phyloP scores from a whole-genome alignment of 768 basidiomycete species.

The Leccinum subtestaceum region DNA sequence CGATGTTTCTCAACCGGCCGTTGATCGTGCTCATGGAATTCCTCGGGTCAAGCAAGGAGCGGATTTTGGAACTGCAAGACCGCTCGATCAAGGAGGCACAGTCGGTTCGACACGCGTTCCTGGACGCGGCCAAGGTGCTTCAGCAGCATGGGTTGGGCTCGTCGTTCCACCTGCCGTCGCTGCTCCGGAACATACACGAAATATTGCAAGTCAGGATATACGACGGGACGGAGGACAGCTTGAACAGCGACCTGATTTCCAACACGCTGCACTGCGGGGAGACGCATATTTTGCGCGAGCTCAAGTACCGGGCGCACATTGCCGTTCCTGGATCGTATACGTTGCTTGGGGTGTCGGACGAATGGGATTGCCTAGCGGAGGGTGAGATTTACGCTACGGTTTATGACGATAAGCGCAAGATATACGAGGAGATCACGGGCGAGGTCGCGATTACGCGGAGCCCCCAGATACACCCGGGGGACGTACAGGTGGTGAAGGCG shows the following conservation, averaged over 20 bases:
- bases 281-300: conserved; percentile 47
- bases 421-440: conserved; percentile 34
- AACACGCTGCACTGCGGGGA: conserved; percentile 38
- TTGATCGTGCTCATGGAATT: conserved; percentile 49
- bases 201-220: conserved; percentile 31
- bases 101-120: conserved; percentile 33
- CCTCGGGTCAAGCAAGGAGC: conserved; percentile 34
- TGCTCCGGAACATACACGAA: conserved; percentile 37
- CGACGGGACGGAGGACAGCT: conserved; percentile 7
- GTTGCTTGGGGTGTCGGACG: conserved; percentile 53
- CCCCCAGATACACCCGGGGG: conserved; percentile 55
- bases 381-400: conserved; percentile 49
- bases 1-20: conserved; percentile 45
- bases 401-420: conserved; percentile 28
- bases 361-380: conserved; percentile 43
- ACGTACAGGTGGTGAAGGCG: conserved; percentile 41
- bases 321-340: conserved; percentile 47
- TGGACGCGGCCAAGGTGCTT: conserved; percentile 37
- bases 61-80: conserved; percentile 39
- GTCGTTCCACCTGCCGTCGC: conserved; percentile 44
- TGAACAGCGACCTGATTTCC: conserved; percentile 37
- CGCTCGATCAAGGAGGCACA: conserved; percentile 37
- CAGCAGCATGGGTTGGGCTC: conserved; percentile 43
- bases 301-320: conserved; percentile 52
- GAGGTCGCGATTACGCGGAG: conserved; percentile 45